Evolutionary conservation across 202 grass and related monocot genomes (phyloP).

Genomic region (Alloteropsis angusta): DNA sequence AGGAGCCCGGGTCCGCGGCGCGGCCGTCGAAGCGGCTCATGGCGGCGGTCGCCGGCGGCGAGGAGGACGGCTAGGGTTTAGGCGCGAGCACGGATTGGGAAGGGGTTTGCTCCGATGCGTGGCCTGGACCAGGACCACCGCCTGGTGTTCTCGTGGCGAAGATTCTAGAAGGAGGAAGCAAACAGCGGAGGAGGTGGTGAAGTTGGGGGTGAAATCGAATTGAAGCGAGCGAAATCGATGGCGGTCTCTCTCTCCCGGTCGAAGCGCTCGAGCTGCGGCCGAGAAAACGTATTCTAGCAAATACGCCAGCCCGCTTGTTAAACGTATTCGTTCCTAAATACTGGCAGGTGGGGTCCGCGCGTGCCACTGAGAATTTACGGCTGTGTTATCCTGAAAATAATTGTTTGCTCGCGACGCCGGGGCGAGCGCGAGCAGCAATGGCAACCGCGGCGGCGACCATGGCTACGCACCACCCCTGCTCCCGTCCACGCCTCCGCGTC

Average conservation of each 20-base stretch:
- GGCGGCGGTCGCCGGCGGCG: constrained; percentile 21
- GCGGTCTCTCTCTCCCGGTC: not conserved
- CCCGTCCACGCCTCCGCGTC: constrained; percentile 28
- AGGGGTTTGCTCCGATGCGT: not conserved
- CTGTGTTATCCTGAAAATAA: constrained; percentile 7
- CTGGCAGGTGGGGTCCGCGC: not conserved
- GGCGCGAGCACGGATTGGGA: not conserved
- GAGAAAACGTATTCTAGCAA: not conserved
- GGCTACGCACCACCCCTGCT: constrained; percentile 3
- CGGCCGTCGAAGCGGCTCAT: constrained; percentile 95
- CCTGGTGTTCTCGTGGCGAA: not conserved
- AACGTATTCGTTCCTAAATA: not conserved
- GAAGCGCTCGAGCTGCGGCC: not conserved
- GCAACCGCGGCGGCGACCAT: constrained; percentile 34
- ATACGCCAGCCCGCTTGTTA: not conserved
- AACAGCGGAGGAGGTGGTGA: not conserved
- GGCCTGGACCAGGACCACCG: too few relatives aligned
- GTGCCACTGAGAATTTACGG: not conserved
- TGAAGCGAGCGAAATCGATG: not conserved
- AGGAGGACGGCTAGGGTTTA: constrained; percentile 29
- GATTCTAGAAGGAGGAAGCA: constrained; percentile 19
- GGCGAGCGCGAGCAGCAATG: not conserved
- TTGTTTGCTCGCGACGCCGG: not conserved
- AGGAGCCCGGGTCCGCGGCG: constrained; percentile 62
- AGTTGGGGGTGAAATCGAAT: not conserved